These are phyloP conservation scores for Colletotrichum lindemuthianum DNA, from an alignment of 2,329 filamentous ascomycete genomes.

Conservation along the genomic window DNA sequence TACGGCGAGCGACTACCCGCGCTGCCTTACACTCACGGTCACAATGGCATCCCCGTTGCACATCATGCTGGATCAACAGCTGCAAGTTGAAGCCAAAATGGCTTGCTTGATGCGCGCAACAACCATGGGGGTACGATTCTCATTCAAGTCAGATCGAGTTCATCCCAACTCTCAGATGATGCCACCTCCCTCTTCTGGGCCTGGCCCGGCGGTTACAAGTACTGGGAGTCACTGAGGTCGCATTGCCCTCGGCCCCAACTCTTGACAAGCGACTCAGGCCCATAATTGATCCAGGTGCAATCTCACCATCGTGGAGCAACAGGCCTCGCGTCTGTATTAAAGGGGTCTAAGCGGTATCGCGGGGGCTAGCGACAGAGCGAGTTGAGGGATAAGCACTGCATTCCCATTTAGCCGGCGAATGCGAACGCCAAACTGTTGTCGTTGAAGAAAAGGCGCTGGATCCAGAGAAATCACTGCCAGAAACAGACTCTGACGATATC, in stretches of 20 bases:
- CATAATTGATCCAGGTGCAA: neutral
- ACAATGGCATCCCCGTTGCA: constrained; percentile 12
- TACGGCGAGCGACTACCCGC: neutral
- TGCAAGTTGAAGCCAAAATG: constrained; percentile 25
- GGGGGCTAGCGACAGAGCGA: constrained; percentile 7
- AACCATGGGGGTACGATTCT: constrained; percentile 5
- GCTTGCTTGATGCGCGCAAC: neutral
- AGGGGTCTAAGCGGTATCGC: constrained; percentile 19
- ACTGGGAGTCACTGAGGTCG: neutral
- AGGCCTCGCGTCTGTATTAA: constrained; percentile 4
- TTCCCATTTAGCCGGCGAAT: no score
- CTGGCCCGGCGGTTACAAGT: no score
- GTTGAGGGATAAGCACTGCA: neutral
- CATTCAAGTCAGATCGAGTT: constrained; percentile 25
- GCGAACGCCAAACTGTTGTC: no score
- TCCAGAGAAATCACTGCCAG: neutral
- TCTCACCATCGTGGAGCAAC: constrained; percentile 6
- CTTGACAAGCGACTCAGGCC: constrained; percentile 1
- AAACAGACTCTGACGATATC: neutral
- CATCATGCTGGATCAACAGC: constrained; percentile 34
- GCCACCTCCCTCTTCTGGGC: neutral
- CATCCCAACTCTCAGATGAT: constrained; percentile 30
- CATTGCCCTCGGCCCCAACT: neutral
- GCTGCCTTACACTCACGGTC: neutral
- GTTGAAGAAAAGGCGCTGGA: no score